These are phyloP conservation scores for Saussurea involucrata DNA, from an alignment of 129 eudicot genomes.

Conservation along the genomic window DNA sequence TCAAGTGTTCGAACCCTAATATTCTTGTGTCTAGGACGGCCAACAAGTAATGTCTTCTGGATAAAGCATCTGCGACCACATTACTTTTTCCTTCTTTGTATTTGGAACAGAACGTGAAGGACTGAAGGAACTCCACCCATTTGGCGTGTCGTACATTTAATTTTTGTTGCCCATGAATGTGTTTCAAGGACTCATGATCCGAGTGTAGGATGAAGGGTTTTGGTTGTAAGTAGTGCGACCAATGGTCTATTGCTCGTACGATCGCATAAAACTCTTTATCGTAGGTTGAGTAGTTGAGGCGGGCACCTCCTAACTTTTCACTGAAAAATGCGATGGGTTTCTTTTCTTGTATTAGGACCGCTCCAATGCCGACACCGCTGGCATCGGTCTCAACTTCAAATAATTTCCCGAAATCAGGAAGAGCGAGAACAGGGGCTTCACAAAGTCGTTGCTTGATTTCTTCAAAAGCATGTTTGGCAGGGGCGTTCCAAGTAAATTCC, in stretches of 20 bases:
- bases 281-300: neutral
- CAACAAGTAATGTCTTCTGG: neutral
- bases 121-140: neutral
- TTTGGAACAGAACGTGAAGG: neutral
- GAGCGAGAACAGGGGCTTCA: neutral
- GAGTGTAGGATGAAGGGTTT: neutral
- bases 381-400: neutral
- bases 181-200: neutral
- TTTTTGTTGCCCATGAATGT: neutral
- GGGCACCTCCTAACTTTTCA: neutral
- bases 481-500: neutral
- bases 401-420: neutral
- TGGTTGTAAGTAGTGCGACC: neutral
- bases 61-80: neutral
- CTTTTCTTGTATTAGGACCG: neutral
- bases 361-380: neutral
- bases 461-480: neutral
- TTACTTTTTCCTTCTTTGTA: neutral
- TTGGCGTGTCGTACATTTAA: neutral
- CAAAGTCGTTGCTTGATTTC: neutral
- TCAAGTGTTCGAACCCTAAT: no score
- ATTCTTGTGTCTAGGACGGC: neutral
- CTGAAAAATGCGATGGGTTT: neutral
- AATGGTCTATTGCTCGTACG: neutral
- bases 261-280: neutral